Evolutionary conservation across 2,329 filamentous ascomycete species (phyloP).

Genomic region (Fusarium armeniacum): DNA sequence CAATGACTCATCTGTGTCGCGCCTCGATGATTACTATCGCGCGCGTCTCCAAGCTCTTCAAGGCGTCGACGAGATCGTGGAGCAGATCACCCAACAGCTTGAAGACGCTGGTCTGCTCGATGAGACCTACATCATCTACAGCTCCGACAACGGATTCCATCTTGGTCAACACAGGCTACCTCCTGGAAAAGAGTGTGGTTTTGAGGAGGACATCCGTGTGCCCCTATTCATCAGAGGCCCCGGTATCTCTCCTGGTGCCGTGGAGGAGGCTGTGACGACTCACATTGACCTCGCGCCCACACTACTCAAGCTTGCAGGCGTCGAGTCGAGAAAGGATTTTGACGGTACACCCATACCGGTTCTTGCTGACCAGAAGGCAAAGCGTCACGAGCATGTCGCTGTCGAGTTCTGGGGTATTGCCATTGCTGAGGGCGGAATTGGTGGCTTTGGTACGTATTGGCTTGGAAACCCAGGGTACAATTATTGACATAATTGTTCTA

Average conservation of each 20-base stretch:
- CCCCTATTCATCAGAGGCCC: constrained; percentile 70
- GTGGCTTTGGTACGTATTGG: constrained; percentile 45
- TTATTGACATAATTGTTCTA: constrained; percentile 20
- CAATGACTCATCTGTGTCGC: constrained; percentile 58
- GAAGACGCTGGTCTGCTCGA: constrained; percentile 70
- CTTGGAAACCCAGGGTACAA: neutral
- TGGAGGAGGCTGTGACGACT: constrained; percentile 65
- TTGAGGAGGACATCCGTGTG: constrained; percentile 72
- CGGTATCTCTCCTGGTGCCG: constrained; percentile 58
- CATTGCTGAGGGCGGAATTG: constrained; percentile 54
- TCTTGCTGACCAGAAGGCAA: constrained; percentile 43
- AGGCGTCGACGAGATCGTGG: constrained; percentile 68
- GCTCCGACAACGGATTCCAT: constrained; percentile 73
- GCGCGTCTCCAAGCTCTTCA: constrained; percentile 66
- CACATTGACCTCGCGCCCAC: constrained; percentile 76
- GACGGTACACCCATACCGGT: constrained; percentile 69
- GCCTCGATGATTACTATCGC: constrained; percentile 66
- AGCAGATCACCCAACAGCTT: constrained; percentile 60
- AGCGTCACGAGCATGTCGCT: constrained; percentile 67
- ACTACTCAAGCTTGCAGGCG: constrained; percentile 62
- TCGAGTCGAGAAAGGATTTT: constrained; percentile 63
- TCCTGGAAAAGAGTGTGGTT: constrained; percentile 70
- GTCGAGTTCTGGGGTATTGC: constrained; percentile 70
- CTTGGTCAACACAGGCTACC: constrained; percentile 71
- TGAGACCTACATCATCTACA: constrained; percentile 72